Percentiles rank a stretch among this genome's conserved stretches.
Evolutionary conservation across 306 rosid genomes (phyloP).

Genomic region (Herpetospermum pedunculosum): DNA sequence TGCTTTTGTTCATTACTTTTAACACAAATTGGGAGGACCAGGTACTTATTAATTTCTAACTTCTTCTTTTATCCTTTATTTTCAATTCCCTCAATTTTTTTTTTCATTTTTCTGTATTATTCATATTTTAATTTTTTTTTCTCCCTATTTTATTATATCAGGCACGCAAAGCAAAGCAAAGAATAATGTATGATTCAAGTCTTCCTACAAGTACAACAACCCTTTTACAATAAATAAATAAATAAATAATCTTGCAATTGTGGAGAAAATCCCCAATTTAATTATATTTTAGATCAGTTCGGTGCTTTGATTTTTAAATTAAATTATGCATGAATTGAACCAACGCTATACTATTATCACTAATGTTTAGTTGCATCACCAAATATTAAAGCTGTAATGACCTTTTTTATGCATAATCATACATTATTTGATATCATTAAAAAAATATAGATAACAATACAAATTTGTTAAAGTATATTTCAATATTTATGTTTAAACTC

Average conservation of each 20-base stretch:
- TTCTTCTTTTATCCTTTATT: neutral
- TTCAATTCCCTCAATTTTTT: neutral
- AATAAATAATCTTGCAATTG: neutral
- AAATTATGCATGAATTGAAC: neutral
- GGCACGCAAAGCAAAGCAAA: constrained; percentile 1
- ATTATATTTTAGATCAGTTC: neutral
- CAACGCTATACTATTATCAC: neutral
- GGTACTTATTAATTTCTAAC: neutral
- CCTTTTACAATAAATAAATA: neutral
- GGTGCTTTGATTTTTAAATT: neutral
- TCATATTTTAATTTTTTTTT: neutral
- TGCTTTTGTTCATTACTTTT: neutral
- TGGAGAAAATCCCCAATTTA: neutral
- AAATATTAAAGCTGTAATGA: no score
- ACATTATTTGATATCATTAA: no score
- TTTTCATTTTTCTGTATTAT: neutral
- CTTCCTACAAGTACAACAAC: neutral
- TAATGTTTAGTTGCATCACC: no score
- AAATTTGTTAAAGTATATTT: no score
- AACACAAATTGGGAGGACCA: neutral
- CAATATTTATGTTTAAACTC: no score
- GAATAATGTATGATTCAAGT: neutral
- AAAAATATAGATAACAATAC: no score
- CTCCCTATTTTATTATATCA: neutral
- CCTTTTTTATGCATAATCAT: no score